Percentiles rank a stretch among this genome's conserved stretches.
phyloP scores from a whole-genome alignment of 176 grass and related monocot species.

The Eragrostis curvula region DNA sequence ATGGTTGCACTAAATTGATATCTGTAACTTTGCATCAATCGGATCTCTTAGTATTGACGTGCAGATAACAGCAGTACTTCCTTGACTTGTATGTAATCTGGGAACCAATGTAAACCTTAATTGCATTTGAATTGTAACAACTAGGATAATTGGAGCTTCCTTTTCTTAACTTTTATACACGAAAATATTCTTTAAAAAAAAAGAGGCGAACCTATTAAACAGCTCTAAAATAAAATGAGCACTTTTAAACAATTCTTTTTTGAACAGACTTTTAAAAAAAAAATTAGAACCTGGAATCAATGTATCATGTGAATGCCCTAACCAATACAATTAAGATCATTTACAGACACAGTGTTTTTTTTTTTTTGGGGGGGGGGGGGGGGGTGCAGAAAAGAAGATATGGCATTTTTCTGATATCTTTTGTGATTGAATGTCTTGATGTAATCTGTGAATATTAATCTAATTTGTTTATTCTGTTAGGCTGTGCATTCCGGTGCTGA shows the following conservation, averaged over 20 bases:
- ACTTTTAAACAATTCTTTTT: background rate
- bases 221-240: background rate
- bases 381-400: background rate
- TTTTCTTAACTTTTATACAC: background rate
- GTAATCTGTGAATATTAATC: conserved; percentile 26
- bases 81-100: background rate
- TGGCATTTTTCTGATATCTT: conserved; percentile 19
- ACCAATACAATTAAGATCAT: conserved; percentile 4
- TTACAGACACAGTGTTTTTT: conserved; percentile 29
- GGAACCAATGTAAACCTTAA: background rate
- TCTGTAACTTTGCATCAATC: background rate
- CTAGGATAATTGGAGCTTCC: background rate
- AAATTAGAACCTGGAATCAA: background rate
- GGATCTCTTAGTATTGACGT: background rate
- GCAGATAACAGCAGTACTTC: background rate
- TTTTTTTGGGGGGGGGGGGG: too few species aligned
- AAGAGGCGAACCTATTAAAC: background rate
- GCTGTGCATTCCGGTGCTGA: conserved; percentile 99
- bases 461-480: conserved; percentile 49
- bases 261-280: background rate
- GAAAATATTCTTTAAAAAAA: conserved; percentile 8
- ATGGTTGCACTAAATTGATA: background rate
- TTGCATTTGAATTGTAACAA: conserved; percentile 2
- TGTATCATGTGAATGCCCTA: background rate
- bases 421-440: conserved; percentile 17